A percentile compares a stretch with the other conserved stretches of the same genome.
Evolutionary conservation across 1,139 yeast genomes (phyloP).

Genomic region (Spathaspora sp.): DNA sequence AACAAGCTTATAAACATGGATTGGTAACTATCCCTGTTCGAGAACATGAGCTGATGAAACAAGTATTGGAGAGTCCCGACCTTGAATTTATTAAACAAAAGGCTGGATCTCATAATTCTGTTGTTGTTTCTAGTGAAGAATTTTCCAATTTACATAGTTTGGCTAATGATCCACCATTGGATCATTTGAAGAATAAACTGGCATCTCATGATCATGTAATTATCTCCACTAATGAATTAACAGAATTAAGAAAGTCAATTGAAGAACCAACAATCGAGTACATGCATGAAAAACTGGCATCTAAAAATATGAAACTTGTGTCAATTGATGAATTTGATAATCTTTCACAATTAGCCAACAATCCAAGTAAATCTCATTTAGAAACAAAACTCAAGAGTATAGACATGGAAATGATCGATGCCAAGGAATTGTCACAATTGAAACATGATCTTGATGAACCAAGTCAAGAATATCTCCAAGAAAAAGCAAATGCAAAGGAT

Average conservation of each 20-base stretch:
- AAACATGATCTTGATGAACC: slow-evolving; percentile 20
- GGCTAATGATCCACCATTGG: slow-evolving; percentile 19
- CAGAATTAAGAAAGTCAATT: slow-evolving; percentile 14
- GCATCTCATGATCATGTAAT: slow-evolving; percentile 12
- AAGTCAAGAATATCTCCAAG: slow-evolving; percentile 19
- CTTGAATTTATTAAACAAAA: slow-evolving; percentile 30
- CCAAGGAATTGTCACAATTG: slow-evolving; percentile 17
- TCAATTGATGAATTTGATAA: slow-evolving; percentile 22
- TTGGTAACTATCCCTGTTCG: slow-evolving; percentile 24
- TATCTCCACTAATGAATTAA: slow-evolving; percentile 10
- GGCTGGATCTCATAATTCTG: slow-evolving; percentile 24
- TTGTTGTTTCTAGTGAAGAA: slow-evolving; percentile 25
- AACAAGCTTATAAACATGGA: slow-evolving; percentile 23
- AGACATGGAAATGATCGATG: slow-evolving; percentile 18
- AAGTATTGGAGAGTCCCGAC: slow-evolving; percentile 21
- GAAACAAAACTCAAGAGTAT: slow-evolving; percentile 13
- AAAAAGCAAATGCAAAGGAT: slow-evolving; percentile 6
- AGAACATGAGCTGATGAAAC: slow-evolving; percentile 21
- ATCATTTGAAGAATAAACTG: slow-evolving; percentile 22
- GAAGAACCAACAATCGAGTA: slow-evolving; percentile 28
- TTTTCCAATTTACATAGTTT: slow-evolving; percentile 14
- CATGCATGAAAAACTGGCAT: slow-evolving; percentile 31
- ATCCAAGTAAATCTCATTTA: slow-evolving; percentile 24
- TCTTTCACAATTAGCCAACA: slow-evolving; percentile 21
- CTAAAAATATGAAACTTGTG: slow-evolving; percentile 33